Evolutionary conservation across 2,329 filamentous ascomycete species (phyloP).

Genomic region (Trichoderma harzianum): DNA sequence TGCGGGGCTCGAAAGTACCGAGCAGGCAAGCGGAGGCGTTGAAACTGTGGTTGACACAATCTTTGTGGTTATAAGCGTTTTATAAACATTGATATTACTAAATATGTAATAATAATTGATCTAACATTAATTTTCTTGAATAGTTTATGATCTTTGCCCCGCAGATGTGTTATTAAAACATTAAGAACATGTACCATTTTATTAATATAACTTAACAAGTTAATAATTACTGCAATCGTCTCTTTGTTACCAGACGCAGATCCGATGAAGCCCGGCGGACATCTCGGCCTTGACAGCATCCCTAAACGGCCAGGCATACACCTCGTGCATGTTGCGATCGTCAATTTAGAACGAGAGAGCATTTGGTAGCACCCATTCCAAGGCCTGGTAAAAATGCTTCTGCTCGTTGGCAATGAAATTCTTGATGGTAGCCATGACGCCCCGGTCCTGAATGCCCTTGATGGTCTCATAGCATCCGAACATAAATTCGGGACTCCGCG

Average conservation of each 20-base stretch:
- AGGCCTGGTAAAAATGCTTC: slow-evolving; percentile 67
- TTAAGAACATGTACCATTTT: no score
- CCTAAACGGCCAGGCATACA: slow-evolving; percentile 78
- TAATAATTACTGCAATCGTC: no score
- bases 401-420: slow-evolving; percentile 53
- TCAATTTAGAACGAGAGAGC: slow-evolving; percentile 77
- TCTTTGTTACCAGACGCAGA: no score
- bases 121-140: neutral
- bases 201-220: no score
- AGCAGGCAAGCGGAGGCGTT: neutral
- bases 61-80: neutral
- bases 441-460: slow-evolving; percentile 59
- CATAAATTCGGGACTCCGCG: no score
- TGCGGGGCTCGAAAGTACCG: neutral
- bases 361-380: slow-evolving; percentile 72
- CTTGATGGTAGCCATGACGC: slow-evolving; percentile 54
- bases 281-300: slow-evolving; percentile 65
- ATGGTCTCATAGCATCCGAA: slow-evolving; percentile 64
- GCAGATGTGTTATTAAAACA: no score
- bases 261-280: no score
- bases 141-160: no score
- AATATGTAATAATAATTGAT: neutral
- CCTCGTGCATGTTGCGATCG: slow-evolving; percentile 66
- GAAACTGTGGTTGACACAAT: neutral
- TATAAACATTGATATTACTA: neutral